Percentiles rank a stretch among this genome's conserved stretches.
phyloP scores from a whole-genome alignment of 2,329 filamentous ascomycete species.

The Neurospora sp. region DNA sequence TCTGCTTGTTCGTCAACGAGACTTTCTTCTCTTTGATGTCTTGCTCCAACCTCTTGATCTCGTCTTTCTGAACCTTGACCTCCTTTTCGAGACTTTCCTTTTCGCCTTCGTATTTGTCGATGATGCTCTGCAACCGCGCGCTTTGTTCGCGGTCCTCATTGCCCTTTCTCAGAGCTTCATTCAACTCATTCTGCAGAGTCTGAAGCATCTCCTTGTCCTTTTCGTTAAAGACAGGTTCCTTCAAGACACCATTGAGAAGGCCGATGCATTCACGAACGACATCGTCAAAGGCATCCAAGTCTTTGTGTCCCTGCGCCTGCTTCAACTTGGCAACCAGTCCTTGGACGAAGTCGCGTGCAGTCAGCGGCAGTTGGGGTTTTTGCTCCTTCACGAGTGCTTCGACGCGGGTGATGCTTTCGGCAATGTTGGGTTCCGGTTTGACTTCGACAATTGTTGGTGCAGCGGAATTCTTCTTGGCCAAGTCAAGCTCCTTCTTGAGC shows the following conservation, averaged over 20 bases:
- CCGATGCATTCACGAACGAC: background rate
- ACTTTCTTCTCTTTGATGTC: background rate
- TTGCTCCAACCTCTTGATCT: background rate
- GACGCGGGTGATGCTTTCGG: background rate
- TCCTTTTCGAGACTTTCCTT: background rate
- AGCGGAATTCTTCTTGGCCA: background rate
- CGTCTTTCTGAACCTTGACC: background rate
- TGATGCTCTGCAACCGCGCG: background rate
- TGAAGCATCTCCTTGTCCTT: background rate
- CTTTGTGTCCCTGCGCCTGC: background rate
- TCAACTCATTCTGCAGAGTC: background rate
- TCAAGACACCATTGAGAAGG: background rate
- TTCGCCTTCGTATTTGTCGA: background rate
- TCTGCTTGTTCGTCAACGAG: background rate
- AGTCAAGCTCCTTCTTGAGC: background rate
- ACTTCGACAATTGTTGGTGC: background rate
- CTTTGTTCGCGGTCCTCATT: background rate
- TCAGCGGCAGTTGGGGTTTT: background rate
- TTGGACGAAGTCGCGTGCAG: background rate
- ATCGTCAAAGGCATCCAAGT: background rate
- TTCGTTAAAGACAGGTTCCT: background rate
- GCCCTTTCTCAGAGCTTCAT: background rate
- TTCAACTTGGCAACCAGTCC: background rate
- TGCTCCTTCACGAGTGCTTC: background rate
- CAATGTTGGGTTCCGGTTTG: background rate